A percentile compares a stretch with the other conserved stretches of the same genome.
phyloP scores from a whole-genome alignment of 176 grass and related monocot genomes.

The Aechmea fasciata region DNA sequence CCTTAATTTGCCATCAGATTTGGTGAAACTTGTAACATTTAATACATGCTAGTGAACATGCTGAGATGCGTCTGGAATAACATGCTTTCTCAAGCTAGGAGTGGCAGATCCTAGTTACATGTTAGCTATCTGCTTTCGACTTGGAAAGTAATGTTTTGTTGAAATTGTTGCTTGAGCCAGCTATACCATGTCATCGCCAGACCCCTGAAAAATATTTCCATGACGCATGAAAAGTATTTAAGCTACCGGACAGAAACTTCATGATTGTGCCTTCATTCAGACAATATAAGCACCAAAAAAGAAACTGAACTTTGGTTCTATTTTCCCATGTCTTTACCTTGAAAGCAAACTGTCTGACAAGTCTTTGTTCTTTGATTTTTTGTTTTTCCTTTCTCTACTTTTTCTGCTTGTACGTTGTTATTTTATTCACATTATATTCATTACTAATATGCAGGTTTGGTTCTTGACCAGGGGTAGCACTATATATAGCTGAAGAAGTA shows the following conservation, averaged over 20 bases:
- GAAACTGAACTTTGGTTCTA: too few species aligned
- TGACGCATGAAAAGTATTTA: not conserved
- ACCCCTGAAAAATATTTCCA: not conserved
- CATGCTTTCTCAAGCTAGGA: too few species aligned
- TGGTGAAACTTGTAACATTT: too few species aligned
- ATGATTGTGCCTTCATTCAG: not conserved
- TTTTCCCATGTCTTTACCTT: too few species aligned
- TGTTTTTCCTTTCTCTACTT: not conserved
- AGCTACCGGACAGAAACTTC: not conserved
- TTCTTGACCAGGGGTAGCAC: slow-evolving; percentile 55
- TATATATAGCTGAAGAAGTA: slow-evolving; percentile 63
- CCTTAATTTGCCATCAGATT: too few species aligned
- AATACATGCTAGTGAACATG: too few species aligned
- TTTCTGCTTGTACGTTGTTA: not conserved
- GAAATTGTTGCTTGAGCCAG: too few species aligned
- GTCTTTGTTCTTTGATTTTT: not conserved
- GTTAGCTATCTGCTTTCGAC: too few species aligned
- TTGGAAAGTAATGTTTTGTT: too few species aligned
- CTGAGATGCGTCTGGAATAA: too few species aligned
- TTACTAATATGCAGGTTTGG: slow-evolving; percentile 23
- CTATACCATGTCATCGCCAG: too few species aligned
- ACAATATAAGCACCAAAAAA: not conserved
- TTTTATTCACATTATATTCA: slow-evolving; percentile 11
- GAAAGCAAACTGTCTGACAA: not conserved
- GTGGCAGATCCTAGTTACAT: too few species aligned